These are phyloP conservation scores for Flaveria robusta DNA, from an alignment of 129 eudicot species.

Conservation along the genomic window DNA sequence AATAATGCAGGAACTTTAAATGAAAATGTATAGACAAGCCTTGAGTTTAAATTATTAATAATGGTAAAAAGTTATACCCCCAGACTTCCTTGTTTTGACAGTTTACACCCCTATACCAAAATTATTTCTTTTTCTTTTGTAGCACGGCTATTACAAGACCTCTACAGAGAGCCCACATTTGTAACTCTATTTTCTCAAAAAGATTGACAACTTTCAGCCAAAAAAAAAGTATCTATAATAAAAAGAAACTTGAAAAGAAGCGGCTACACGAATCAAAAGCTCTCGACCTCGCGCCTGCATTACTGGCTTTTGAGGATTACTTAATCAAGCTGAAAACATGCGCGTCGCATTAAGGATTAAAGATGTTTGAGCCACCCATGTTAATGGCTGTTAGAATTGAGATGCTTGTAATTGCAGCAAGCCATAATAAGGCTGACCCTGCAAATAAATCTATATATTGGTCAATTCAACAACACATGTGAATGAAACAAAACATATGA, in stretches of 20 bases:
- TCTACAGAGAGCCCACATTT: not conserved
- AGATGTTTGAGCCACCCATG: slow-evolving; percentile 61
- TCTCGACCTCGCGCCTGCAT: not conserved
- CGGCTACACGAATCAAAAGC: not conserved
- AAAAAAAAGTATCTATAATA: not conserved
- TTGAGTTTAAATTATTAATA: not conserved
- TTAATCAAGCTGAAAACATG: slow-evolving; percentile 10
- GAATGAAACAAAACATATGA: not conserved
- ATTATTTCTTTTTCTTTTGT: not conserved
- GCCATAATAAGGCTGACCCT: slow-evolving; percentile 75
- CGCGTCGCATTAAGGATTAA: slow-evolving; percentile 58
- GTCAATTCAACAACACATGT: slow-evolving; percentile 13
- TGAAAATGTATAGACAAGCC: not conserved
- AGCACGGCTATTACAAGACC: not conserved
- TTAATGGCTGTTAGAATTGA: slow-evolving; percentile 56
- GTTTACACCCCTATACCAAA: not conserved
- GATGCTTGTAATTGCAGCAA: slow-evolving; percentile 58
- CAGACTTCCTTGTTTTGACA: not conserved
- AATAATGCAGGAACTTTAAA: not conserved
- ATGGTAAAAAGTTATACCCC: not conserved
- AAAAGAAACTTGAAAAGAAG: not conserved
- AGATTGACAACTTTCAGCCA: not conserved
- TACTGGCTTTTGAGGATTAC: not conserved
- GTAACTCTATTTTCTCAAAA: not conserved
- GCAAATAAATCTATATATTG: slow-evolving; percentile 26